phyloP scores from a whole-genome alignment of 1,284 basidiomycete species.

The Ustilago crameri region DNA sequence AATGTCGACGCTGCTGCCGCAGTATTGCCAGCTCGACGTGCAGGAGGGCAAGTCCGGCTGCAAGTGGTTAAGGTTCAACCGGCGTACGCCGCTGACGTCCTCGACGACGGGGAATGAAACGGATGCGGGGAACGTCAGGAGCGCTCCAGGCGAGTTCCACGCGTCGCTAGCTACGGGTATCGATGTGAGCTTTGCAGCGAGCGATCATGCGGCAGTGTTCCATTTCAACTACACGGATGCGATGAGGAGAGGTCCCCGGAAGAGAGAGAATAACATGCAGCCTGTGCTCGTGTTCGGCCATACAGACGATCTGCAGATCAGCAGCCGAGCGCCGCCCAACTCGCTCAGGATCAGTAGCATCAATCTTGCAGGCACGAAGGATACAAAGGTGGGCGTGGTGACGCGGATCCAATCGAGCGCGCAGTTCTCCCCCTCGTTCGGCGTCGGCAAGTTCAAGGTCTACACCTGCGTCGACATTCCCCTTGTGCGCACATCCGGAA shows the following conservation, averaged over 20 bases:
- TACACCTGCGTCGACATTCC: conserved; percentile 39
- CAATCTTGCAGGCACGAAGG: neutral
- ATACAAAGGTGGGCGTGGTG: conserved; percentile 3
- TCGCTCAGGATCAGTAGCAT: conserved; percentile 12
- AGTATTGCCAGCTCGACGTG: conserved; percentile 35
- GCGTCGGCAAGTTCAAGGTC: conserved; percentile 28
- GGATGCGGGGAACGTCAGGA: conserved; percentile 2
- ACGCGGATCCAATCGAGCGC: conserved; percentile 25
- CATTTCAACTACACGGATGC: conserved; percentile 21
- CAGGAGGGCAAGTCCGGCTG: conserved; percentile 16
- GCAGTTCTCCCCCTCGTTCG: conserved; percentile 31
- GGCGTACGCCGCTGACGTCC: conserved; percentile 3
- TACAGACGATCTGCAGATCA: conserved; percentile 28
- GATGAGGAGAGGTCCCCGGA: conserved; percentile 6
- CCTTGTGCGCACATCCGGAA: conserved; percentile 5
- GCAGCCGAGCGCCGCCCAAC: conserved; percentile 17
- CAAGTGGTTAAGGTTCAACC: conserved; percentile 21
- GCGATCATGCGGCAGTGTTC: conserved; percentile 36
- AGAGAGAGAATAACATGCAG: conserved; percentile 21
- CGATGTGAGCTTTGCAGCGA: conserved; percentile 14
- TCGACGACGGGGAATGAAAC: neutral
- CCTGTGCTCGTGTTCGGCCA: conserved; percentile 39
- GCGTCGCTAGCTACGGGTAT: conserved; percentile 11
- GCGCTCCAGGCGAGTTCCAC: conserved; percentile 20
- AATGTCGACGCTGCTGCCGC: conserved; percentile 36